Percentiles rank a stretch among this genome's conserved stretches.
Conservation (phyloP, 805 yeast genomes). For the Candida stauntonica region DNA sequence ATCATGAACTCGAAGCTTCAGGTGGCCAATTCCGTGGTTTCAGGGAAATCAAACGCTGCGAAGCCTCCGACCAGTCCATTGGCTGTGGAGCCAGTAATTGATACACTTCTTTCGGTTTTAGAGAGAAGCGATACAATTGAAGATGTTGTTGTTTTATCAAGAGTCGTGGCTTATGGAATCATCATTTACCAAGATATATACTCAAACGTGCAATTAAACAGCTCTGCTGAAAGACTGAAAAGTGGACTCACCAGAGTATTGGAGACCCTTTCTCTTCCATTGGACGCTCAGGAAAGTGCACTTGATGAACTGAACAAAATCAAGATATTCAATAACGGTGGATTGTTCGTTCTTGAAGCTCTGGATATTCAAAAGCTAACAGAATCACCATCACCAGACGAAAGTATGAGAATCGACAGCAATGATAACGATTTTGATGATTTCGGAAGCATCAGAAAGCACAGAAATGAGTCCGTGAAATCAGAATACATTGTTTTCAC, state of each 20-base stretch:
- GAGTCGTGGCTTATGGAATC: conserved; percentile 10
- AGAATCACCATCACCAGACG: background rate
- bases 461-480: background rate
- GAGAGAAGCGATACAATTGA: conserved; percentile 4
- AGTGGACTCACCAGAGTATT: conserved; percentile 14
- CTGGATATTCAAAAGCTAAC: conserved; percentile 6
- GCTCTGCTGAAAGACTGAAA: conserved; percentile 19
- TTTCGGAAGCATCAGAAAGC: conserved; percentile 23
- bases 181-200: conserved; percentile 15
- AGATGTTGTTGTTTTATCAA: conserved; percentile 2
- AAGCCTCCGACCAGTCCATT: conserved; percentile 3
- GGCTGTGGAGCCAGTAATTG: conserved; percentile 4
- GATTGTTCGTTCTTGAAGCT: conserved; percentile 18
- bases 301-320: conserved; percentile 6
- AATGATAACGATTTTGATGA: conserved; percentile 19
- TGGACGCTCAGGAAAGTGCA: conserved; percentile 2
- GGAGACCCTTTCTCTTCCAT: conserved; percentile 6
- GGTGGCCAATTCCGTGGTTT: background rate
- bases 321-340: conserved; percentile 12
- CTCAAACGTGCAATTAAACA: conserved; percentile 7
- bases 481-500: background rate
- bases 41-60: conserved; percentile 1
- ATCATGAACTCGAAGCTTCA: conserved; percentile 8
- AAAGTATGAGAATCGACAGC: background rate
- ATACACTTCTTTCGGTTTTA: conserved; percentile 4